Evolutionary conservation across 2,329 filamentous ascomycete species (phyloP).

Genomic region (Fusarium fracticaudum): DNA sequence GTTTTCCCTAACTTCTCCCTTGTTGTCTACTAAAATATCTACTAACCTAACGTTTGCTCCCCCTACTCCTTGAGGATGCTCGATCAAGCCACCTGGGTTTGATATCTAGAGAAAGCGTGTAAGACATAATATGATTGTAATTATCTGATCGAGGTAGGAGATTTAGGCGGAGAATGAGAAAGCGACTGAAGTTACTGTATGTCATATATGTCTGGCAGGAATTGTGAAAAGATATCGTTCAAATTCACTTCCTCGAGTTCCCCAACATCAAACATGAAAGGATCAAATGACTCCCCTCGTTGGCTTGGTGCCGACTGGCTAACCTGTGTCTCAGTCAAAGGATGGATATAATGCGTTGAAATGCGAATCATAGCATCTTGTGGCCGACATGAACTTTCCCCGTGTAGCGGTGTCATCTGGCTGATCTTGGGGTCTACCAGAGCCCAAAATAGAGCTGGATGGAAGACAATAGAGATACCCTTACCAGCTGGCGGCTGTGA

Average conservation of each 20-base stretch:
- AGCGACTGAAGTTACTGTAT: not conserved
- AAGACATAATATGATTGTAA: not conserved
- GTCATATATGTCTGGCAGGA: not conserved
- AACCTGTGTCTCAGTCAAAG: not conserved
- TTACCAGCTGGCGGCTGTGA: not conserved
- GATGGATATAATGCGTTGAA: slow-evolving; percentile 10
- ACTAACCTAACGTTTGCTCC: rapidly evolving
- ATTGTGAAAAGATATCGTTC: slow-evolving; percentile 1
- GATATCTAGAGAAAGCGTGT: not conserved
- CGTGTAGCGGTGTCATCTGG: not conserved
- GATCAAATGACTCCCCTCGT: not conserved
- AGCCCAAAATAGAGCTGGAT: slow-evolving; percentile 9
- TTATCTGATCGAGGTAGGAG: too few species aligned
- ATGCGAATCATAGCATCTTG: slow-evolving; percentile 7
- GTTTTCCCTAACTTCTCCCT: not conserved
- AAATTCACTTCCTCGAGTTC: slow-evolving; percentile 4
- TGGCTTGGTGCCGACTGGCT: not conserved
- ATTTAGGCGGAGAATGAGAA: too few species aligned
- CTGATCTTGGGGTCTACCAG: slow-evolving; percentile 9
- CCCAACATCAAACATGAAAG: not conserved
- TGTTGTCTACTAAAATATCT: not conserved
- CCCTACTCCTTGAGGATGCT: not conserved
- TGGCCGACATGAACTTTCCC: not conserved
- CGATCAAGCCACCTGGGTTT: not conserved
- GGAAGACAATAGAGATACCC: not conserved